A percentile compares a stretch with the other conserved stretches of the same genome.
Evolutionary conservation across 2,329 filamentous ascomycete species (phyloP).

Genomic region (Chalara sp.): DNA sequence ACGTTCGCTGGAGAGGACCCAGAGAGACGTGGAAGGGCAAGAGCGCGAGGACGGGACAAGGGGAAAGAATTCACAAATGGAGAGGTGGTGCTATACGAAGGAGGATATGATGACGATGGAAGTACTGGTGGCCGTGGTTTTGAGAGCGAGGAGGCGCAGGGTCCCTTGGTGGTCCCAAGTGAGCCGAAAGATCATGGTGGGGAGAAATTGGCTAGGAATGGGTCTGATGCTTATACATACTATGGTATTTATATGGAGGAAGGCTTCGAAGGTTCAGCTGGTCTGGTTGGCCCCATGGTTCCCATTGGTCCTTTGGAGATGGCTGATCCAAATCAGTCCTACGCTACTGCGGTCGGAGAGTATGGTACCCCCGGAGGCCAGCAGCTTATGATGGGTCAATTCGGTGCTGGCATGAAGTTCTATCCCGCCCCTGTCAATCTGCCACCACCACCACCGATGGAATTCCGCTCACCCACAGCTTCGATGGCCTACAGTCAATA

Average conservation of each 20-base stretch:
- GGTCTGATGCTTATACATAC: too few relatives aligned
- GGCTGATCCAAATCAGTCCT: constrained; percentile 1
- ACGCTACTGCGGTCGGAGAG: constrained; percentile 7
- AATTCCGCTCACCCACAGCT: neutral
- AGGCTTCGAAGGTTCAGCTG: neutral
- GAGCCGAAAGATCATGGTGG: too few relatives aligned
- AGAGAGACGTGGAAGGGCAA: constrained; percentile 3
- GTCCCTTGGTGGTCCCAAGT: too few relatives aligned
- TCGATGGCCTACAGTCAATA: too few relatives aligned
- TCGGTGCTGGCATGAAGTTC: constrained; percentile 17
- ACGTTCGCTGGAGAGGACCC: constrained; percentile 18
- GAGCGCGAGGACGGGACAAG: neutral
- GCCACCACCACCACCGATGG: neutral
- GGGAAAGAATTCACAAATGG: neutral
- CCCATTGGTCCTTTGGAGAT: neutral
- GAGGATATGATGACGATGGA: neutral
- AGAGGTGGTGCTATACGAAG: neutral
- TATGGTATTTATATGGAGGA: too few relatives aligned
- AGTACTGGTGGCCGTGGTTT: neutral
- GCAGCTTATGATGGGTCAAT: constrained; percentile 8
- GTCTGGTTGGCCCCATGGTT: neutral
- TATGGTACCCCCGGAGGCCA: neutral
- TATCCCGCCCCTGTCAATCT: constrained; percentile 2
- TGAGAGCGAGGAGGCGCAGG: neutral
- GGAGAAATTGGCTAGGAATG: neutral